These are phyloP conservation scores for Coix lacrymajobi DNA, from an alignment of 176 grass and related monocot genomes.

Conservation along the genomic window DNA sequence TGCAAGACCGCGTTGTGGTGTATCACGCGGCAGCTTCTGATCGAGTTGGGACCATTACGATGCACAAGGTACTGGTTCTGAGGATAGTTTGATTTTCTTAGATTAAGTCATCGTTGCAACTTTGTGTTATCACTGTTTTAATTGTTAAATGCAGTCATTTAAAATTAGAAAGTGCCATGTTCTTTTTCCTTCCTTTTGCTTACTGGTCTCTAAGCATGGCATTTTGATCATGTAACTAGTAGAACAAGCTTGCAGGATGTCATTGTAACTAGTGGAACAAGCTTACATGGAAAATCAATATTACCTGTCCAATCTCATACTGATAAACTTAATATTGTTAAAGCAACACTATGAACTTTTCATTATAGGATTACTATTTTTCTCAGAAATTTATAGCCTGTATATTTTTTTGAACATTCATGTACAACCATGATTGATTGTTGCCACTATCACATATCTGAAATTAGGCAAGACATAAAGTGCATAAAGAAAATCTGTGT, in stretches of 20 bases:
- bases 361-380: background rate
- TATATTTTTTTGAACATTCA: background rate
- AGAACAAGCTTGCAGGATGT: background rate
- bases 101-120: background rate
- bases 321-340: background rate
- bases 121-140: background rate
- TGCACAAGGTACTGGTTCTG: slow-evolving; percentile 42
- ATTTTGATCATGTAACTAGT: background rate
- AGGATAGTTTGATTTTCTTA: background rate
- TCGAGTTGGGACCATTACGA: slow-evolving; percentile 68
- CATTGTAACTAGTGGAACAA: background rate
- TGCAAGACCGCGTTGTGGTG: slow-evolving; percentile 39
- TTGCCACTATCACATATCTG: background rate
- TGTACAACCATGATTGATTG: background rate
- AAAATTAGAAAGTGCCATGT: background rate
- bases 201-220: background rate
- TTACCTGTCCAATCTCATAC: background rate
- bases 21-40: slow-evolving; percentile 64
- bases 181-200: background rate
- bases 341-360: background rate
- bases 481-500: background rate
- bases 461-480: background rate
- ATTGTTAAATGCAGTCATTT: background rate
- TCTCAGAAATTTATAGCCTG: background rate
- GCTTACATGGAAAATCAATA: background rate